Evolutionary conservation across 2,329 filamentous ascomycete species (phyloP).

Genomic region (Calonectria pauciramosa): DNA sequence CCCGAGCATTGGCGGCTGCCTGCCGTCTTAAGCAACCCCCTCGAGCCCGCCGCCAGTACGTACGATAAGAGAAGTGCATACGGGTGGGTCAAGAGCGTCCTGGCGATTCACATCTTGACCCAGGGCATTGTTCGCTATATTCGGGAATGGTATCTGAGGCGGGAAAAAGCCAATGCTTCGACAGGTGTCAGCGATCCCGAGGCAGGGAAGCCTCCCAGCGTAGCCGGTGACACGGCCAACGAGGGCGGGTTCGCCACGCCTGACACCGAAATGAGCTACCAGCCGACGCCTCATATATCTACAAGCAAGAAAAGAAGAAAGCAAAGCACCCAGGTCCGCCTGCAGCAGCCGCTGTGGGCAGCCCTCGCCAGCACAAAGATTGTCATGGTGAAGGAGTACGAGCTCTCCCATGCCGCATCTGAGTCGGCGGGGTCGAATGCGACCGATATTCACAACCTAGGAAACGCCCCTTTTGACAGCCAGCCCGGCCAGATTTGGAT

Average conservation of each 20-base stretch:
- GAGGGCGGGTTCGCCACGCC: slow-evolving; percentile 63
- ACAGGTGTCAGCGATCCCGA: slow-evolving; percentile 72
- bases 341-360: slow-evolving; percentile 93
- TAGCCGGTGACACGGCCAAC: slow-evolving; percentile 47
- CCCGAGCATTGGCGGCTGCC: slow-evolving; percentile 62
- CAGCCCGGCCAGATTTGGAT: slow-evolving; percentile 84
- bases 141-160: slow-evolving; percentile 75
- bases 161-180: slow-evolving; percentile 68
- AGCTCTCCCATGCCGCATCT: slow-evolving; percentile 82
- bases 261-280: slow-evolving; percentile 61
- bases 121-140: slow-evolving; percentile 81
- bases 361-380: slow-evolving; percentile 96
- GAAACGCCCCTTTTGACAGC: slow-evolving; percentile 79
- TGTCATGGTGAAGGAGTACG: slow-evolving; percentile 92
- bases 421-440: slow-evolving; percentile 82
- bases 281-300: slow-evolving; percentile 59
- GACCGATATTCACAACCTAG: slow-evolving; percentile 82
- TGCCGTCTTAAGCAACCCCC: slow-evolving; percentile 60
- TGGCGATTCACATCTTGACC: slow-evolving; percentile 82
- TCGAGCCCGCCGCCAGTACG: slow-evolving; percentile 55
- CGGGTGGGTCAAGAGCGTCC: slow-evolving; percentile 76
- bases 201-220: slow-evolving; percentile 65
- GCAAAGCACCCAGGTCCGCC: slow-evolving; percentile 90
- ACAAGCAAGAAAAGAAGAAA: slow-evolving; percentile 87
- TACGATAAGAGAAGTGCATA: slow-evolving; percentile 73